Evolutionary conservation across 139 green algal genomes (phyloP).

Genomic region (Zygnema circumcarinatum): DNA sequence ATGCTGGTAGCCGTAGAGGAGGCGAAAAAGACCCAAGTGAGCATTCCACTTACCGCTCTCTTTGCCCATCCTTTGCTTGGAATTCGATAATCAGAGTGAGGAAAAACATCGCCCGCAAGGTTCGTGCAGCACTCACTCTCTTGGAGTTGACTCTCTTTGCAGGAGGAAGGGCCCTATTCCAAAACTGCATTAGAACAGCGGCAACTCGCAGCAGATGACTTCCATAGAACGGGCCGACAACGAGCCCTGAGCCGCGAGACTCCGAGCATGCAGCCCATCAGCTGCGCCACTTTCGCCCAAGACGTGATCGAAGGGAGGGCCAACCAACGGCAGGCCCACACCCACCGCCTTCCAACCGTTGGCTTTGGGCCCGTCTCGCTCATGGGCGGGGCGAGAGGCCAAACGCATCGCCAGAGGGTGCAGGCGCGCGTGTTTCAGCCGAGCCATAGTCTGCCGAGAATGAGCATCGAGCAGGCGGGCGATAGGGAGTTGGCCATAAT

Average conservation of each 20-base stretch:
- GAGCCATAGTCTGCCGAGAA: slow-evolving; percentile 75
- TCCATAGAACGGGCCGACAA: not conserved
- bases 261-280: slow-evolving; percentile 28
- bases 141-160: no score
- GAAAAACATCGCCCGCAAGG: no score
- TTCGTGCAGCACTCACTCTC: no score
- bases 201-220: not conserved
- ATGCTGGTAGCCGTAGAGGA: not conserved
- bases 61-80: no score
- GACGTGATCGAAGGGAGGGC: slow-evolving; percentile 64
- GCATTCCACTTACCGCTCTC: not conserved
- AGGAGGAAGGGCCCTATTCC: not conserved
- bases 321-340: not conserved
- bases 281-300: slow-evolving; percentile 60
- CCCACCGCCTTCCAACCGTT: not conserved
- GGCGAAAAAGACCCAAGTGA: not conserved
- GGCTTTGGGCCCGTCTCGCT: slow-evolving; percentile 36
- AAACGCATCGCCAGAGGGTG: slow-evolving; percentile 55
- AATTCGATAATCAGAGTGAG: no score
- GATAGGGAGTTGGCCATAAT: slow-evolving; percentile 44
- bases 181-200: not conserved
- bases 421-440: slow-evolving; percentile 76
- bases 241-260: not conserved
- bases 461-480: slow-evolving; percentile 68
- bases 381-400: slow-evolving; percentile 61